These are phyloP conservation scores for Pleurotus platypus DNA, from an alignment of 768 basidiomycete species.

Conservation along the genomic window DNA sequence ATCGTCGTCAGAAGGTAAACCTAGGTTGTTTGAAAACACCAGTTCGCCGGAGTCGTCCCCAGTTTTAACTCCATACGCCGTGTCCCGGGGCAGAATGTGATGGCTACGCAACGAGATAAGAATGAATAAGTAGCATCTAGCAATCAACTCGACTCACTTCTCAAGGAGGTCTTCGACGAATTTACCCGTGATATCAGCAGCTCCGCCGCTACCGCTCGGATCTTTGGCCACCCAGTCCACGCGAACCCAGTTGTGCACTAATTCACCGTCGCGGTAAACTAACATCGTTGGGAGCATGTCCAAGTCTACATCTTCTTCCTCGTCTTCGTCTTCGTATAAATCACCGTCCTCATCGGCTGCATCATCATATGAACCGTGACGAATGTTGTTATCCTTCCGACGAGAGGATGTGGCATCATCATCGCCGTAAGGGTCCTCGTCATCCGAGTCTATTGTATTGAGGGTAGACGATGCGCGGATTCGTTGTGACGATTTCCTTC, in stretches of 20 bases:
- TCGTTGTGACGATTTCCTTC: background rate
- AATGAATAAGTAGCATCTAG: background rate
- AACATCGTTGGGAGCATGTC: constrained; percentile 27
- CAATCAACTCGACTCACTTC: constrained; percentile 37
- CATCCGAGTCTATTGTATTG: constrained; percentile 16
- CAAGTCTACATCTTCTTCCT: constrained; percentile 8
- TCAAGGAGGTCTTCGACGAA: constrained; percentile 67
- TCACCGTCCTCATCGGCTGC: background rate
- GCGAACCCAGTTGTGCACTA: constrained; percentile 87
- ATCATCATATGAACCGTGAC: background rate
- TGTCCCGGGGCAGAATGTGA: constrained; percentile 23
- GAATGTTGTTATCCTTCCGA: background rate
- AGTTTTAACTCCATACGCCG: constrained; percentile 21
- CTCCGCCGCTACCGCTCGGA: background rate
- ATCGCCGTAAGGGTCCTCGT: constrained; percentile 45
- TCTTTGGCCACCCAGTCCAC: constrained; percentile 76
- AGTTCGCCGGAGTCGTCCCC: constrained; percentile 2
- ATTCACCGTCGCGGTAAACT: constrained; percentile 74
- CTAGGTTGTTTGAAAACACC: constrained; percentile 30
- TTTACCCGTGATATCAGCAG: constrained; percentile 31
- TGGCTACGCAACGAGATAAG: constrained; percentile 15
- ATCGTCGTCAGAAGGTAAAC: constrained; percentile 48
- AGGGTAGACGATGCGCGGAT: constrained; percentile 22
- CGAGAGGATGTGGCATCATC: background rate
- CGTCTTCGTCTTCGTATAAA: constrained; percentile 9